These are phyloP conservation scores for Xylaria sp. DNA, from an alignment of 2,329 filamentous ascomycete genomes.

Conservation along the genomic window DNA sequence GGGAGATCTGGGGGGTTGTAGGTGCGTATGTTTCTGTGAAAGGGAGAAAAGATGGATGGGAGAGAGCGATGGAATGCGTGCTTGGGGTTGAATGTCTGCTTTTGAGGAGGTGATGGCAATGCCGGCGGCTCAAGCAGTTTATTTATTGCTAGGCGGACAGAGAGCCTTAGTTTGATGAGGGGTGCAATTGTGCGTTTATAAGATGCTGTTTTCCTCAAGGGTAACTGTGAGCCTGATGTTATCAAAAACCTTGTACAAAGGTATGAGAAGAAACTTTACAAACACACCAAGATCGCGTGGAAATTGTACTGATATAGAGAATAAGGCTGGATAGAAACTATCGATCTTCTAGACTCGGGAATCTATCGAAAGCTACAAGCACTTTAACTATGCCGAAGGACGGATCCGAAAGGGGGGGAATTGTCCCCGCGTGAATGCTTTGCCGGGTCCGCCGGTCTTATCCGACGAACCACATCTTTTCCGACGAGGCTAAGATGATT, in stretches of 20 bases:
- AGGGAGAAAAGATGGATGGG: not conserved
- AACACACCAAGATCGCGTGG: not conserved
- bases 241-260: not conserved
- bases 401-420: slow-evolving; percentile 41
- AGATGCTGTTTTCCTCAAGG: not conserved
- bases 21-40: not conserved
- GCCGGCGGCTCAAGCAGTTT: not conserved
- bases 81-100: not conserved
- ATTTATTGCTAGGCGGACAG: not conserved
- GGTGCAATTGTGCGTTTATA: not conserved
- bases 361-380: not conserved
- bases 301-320: not conserved
- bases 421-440: slow-evolving; percentile 38
- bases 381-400: slow-evolving; percentile 41
- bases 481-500: slow-evolving; percentile 1
- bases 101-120: not conserved
- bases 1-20: no score
- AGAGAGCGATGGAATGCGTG: not conserved
- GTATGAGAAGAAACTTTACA: not conserved
- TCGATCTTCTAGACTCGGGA: not conserved
- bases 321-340: not conserved
- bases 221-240: not conserved
- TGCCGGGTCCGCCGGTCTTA: slow-evolving; percentile 37
- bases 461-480: slow-evolving; percentile 27
- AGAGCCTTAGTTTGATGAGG: not conserved